Evolutionary conservation across 2,329 filamentous ascomycete species (phyloP), one percentile per base, ranked within the genome.

Genomic region (Diaporthe sp.): DNA sequence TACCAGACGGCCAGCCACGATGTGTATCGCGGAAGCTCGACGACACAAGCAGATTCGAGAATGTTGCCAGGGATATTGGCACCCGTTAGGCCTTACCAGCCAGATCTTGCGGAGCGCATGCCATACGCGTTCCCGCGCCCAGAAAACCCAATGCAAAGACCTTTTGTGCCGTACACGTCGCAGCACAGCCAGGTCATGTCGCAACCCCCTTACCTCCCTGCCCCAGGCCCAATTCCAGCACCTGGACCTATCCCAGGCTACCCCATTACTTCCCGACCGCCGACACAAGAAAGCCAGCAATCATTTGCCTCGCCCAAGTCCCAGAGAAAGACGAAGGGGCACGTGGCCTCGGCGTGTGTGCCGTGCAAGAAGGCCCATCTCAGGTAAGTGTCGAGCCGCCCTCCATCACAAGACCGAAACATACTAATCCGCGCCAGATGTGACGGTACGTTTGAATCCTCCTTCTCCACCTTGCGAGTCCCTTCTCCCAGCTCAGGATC

Each of bases 281-380:
- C 83, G 75, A 81, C 83, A 12, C 81, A 84, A n/a, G 89, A 91
- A 51, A 83, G 82, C 34, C 84, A 86, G 49, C 83, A 86, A 4
- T 75, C 74, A 10, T 89, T 88, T 77, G 84, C 86, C 15, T 91
- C 91, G 53, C 89, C 91, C 2, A 92, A 91, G 79, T 87, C 90
- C 9, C 90, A 92, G 77, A 87, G 92, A 78, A 93, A 93, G 82
- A 92, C 93, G 8, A 95, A 95, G 82, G 93, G 94, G 19, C 94
- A 97, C 85, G 94, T 96, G 72, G 94, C 94, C 70, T 96, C 94
- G 49, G 94, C 94, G 37, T 97, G 94, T 82, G 92, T 96, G 79
- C 95, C 95, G 76, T 97, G 94, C 86, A 96, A 96, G 83, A 92
- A 92, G 83, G 94, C 94, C 51, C 94, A 97, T 89, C 88, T 97